Percentiles rank a stretch among this genome's conserved stretches.
Evolutionary conservation across 2,329 filamentous ascomycete genomes (phyloP).

Genomic region (Eutypa lata): DNA sequence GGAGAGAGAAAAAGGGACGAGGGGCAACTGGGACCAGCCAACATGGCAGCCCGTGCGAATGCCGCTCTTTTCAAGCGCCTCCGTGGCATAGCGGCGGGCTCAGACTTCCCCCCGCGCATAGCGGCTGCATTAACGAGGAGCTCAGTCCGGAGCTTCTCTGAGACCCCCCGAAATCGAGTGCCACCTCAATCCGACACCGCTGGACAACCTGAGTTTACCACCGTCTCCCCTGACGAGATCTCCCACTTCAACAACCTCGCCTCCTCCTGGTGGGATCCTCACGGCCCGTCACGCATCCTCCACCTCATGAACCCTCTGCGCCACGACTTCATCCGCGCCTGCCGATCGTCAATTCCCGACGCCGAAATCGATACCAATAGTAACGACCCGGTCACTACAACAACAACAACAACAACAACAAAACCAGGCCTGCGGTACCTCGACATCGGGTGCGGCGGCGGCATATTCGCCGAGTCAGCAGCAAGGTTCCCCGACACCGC

Average conservation of each 20-base stretch:
- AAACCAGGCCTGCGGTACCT: conserved; percentile 60
- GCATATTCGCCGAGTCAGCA: conserved; percentile 90
- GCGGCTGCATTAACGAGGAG: not conserved
- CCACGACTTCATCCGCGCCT: conserved; percentile 82
- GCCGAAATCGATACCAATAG: conserved; percentile 10
- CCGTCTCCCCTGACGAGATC: conserved; percentile 84
- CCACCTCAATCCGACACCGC: conserved; percentile 12
- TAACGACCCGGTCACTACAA: too few species aligned
- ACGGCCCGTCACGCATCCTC: conserved; percentile 85
- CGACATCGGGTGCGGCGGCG: conserved; percentile 92
- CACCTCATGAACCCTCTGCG: conserved; percentile 98
- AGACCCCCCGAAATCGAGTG: conserved; percentile 1
- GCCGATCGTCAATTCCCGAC: conserved; percentile 55
- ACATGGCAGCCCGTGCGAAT: conserved; percentile 14
- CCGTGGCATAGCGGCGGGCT: not conserved
- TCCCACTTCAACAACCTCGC: conserved; percentile 94
- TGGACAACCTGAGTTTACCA: conserved; percentile 46
- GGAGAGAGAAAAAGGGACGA: not conserved
- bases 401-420: too few species aligned
- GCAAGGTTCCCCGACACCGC: conserved; percentile 63
- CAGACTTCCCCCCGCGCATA: conserved; percentile 1
- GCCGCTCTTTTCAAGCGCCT: conserved; percentile 5
- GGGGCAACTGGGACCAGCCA: not conserved
- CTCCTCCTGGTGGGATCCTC: conserved; percentile 94
- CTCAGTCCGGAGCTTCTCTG: conserved; percentile 12